Percentiles rank a stretch among this genome's conserved stretches.
Evolutionary conservation across 2,329 filamentous ascomycete genomes (phyloP).

Genomic region (Colletotrichum horii): DNA sequence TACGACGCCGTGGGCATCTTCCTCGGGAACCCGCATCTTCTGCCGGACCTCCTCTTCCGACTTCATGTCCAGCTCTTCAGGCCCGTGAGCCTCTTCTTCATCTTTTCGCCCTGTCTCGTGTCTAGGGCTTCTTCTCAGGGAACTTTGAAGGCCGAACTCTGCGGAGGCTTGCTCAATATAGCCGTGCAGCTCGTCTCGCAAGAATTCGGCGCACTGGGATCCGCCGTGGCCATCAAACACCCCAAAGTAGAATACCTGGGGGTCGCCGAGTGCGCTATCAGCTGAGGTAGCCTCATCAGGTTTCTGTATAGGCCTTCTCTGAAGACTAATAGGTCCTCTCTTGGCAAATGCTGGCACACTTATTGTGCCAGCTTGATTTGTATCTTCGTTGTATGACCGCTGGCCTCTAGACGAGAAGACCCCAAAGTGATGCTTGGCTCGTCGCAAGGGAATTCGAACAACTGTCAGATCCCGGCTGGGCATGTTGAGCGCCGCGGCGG

Average conservation of each 20-base stretch:
- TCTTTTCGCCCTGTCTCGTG: conserved; percentile 31
- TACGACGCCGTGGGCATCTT: conserved; percentile 35
- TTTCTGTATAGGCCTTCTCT: conserved; percentile 49
- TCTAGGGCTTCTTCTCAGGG: conserved; percentile 57
- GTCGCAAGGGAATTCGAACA: conserved; percentile 90
- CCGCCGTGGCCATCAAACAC: conserved; percentile 97
- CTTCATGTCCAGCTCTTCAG: conserved; percentile 51
- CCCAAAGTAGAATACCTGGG: conserved; percentile 96
- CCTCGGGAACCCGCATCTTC: conserved; percentile 38
- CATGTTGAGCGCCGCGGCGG: conserved; percentile 64
- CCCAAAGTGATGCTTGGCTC: conserved; percentile 96
- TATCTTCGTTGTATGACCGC: conserved; percentile 89
- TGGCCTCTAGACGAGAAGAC: conserved; percentile 79
- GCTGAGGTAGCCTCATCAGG: conserved; percentile 70
- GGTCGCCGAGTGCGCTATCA: conserved; percentile 82
- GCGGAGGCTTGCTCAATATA: conserved; percentile 86
- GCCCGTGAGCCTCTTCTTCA: conserved; percentile 36
- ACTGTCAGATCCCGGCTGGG: conserved; percentile 82
- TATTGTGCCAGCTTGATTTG: conserved; percentile 92
- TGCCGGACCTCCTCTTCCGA: conserved; percentile 49
- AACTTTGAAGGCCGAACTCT: conserved; percentile 80
- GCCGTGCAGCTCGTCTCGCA: conserved; percentile 82
- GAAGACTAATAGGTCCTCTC: conserved; percentile 71
- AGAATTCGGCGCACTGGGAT: conserved; percentile 83
- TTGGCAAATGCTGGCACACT: conserved; percentile 93